Percentiles rank a stretch among this genome's conserved stretches.
phyloP scores from a whole-genome alignment of 2,329 filamentous ascomycete species.

The Neopestalotiopsis sp. region DNA sequence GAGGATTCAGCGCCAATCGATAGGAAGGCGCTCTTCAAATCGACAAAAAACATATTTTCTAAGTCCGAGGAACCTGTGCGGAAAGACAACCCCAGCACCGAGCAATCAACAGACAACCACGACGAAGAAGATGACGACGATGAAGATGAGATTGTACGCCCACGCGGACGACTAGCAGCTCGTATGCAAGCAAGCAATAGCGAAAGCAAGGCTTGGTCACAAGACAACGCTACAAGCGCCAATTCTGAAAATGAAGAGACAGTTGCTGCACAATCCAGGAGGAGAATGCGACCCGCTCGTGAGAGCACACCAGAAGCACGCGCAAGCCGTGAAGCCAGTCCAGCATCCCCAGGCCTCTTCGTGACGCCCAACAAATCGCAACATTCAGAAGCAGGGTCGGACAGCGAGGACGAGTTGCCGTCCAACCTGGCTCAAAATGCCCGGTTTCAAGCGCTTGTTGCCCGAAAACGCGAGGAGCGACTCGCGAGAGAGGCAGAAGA shows the following conservation, averaged over 20 bases:
- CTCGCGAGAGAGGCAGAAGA: slow-evolving; percentile 68
- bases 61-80: slow-evolving; percentile 20
- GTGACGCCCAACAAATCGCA: slow-evolving; percentile 49
- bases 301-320: slow-evolving; percentile 31
- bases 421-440: slow-evolving; percentile 50
- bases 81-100: slow-evolving; percentile 23
- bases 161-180: slow-evolving; percentile 40
- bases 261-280: slow-evolving; percentile 28
- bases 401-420: slow-evolving; percentile 54
- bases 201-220: not conserved
- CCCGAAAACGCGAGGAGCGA: slow-evolving; percentile 74
- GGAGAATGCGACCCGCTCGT: slow-evolving; percentile 29
- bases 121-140: slow-evolving; percentile 46
- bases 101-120: slow-evolving; percentile 30
- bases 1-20: slow-evolving; percentile 31
- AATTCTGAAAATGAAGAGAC: slow-evolving; percentile 31
- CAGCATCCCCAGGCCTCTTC: slow-evolving; percentile 58
- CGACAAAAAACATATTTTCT: slow-evolving; percentile 24
- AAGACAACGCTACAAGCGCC: slow-evolving; percentile 18
- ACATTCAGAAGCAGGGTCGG: slow-evolving; percentile 34
- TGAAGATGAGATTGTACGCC: slow-evolving; percentile 45
- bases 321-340: slow-evolving; percentile 36
- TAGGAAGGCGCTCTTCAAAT: slow-evolving; percentile 30
- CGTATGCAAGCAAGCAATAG: slow-evolving; percentile 31
- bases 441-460: slow-evolving; percentile 74